phyloP scores from a whole-genome alignment of 2,329 filamentous ascomycete genomes.

The Blumeria hordei region DNA sequence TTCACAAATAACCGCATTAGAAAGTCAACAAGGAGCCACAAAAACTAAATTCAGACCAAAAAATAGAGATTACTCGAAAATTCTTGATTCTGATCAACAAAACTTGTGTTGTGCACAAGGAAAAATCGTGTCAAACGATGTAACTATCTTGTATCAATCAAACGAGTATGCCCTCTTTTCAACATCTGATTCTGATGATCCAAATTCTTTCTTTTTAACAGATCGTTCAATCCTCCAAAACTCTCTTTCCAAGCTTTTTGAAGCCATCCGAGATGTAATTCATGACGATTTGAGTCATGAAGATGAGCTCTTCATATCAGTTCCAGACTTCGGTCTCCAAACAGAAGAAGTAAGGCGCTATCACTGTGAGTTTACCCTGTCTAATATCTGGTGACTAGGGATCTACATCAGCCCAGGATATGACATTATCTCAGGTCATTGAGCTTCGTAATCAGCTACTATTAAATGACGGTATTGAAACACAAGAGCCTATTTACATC shows the following conservation, averaged over 20 bases:
- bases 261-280: conserved; percentile 28
- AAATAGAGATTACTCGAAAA: background rate
- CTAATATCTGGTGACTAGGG: conserved; percentile 19
- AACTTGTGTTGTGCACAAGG: too few relatives aligned
- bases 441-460: conserved; percentile 32
- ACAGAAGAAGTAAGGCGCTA: conserved; percentile 27
- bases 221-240: conserved; percentile 28
- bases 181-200: conserved; percentile 24
- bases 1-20: background rate
- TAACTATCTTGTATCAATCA: conserved; percentile 29
- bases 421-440: conserved; percentile 31
- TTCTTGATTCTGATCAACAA: background rate
- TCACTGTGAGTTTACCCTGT: conserved; percentile 5
- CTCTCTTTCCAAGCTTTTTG: conserved; percentile 28
- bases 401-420: conserved; percentile 21
- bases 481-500: conserved; percentile 31
- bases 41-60: background rate
- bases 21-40: background rate
- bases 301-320: conserved; percentile 29
- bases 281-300: conserved; percentile 28
- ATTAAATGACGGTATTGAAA: conserved; percentile 29
- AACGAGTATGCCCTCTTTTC: conserved; percentile 33
- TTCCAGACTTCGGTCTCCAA: conserved; percentile 29
- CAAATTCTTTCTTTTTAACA: conserved; percentile 30
- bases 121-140: conserved; percentile 12